These are phyloP conservation scores for Ceratobasidium sp. DNA, from an alignment of 1,284 basidiomycete species.

Conservation along the genomic window DNA sequence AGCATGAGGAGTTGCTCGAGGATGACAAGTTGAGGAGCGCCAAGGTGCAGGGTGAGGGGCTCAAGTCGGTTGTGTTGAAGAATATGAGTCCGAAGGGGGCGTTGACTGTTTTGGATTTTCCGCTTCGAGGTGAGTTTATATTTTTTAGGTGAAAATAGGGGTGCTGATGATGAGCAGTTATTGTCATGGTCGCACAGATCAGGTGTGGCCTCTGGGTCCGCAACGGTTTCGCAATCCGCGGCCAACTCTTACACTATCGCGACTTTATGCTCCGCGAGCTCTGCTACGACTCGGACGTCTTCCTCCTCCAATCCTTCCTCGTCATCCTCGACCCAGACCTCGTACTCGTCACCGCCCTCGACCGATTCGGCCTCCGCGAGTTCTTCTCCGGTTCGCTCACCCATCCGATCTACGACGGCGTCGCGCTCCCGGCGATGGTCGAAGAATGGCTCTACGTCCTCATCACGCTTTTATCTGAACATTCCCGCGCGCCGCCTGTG, in stretches of 20 bases:
- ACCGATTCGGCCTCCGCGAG: slow-evolving; percentile 85
- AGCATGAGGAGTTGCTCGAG: slow-evolving; percentile 78
- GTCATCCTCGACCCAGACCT: slow-evolving; percentile 84
- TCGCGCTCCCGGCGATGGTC: slow-evolving; percentile 86
- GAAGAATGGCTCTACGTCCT: slow-evolving; percentile 94
- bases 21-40: slow-evolving; percentile 68
- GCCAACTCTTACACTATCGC: slow-evolving; percentile 96
- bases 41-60: slow-evolving; percentile 63
- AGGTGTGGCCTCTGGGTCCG: slow-evolving; percentile 97
- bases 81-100: slow-evolving; percentile 74
- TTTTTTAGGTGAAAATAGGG: no score
- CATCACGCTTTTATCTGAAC: slow-evolving; percentile 90
- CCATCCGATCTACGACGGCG: slow-evolving; percentile 75
- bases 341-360: slow-evolving; percentile 88
- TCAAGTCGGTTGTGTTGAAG: slow-evolving; percentile 73
- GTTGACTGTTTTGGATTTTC: slow-evolving; percentile 85
- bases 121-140: slow-evolving; percentile 86
- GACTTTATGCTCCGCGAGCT: slow-evolving; percentile 96
- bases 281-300: slow-evolving; percentile 97
- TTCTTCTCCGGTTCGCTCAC: slow-evolving; percentile 80
- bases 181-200: slow-evolving; percentile 94
- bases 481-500: slow-evolving; percentile 79
- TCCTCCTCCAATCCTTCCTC: slow-evolving; percentile 89
- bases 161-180: slow-evolving; percentile 66
- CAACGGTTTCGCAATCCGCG: slow-evolving; percentile 95